Base-by-base conservation (phyloP, 2,329 filamentous ascomycete genomes). In the Beauveria rudraprayagi region DNA sequence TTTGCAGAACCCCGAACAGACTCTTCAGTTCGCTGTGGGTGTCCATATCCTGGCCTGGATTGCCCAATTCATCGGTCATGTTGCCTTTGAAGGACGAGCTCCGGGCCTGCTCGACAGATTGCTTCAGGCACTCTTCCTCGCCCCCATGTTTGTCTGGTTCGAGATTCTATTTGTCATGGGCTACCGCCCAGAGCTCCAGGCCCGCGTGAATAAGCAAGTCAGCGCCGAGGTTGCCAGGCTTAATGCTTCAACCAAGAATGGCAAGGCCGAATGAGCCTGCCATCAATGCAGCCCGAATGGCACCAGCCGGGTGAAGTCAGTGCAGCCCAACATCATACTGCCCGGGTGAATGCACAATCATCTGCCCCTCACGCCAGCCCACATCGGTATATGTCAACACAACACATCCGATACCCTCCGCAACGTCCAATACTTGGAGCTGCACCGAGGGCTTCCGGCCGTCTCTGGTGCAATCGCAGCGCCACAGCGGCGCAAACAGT, bases 101-200 rank as follows among this genome's bases (percentile, higher is more conserved):
- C 94, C 93, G 8, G 93, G 92, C 5, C 77, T 97, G 65, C 78
- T 97, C 53, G 92, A 97, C 76, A 97, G 97, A 70, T 76, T 97
- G 47, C 81, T 95, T 53, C 94, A 97, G 76, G 92, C 94, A 30
- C 75, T 97, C 65, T 93, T 97, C 70, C 81, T 97, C 26, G 94
- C 94, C 0, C 94, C 94, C 9, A 88, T 99, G 70, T 99, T 97
- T 68, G 93, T 97, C 62, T 99, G 94, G 90, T 88, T 99, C 68
- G 92, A 97, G 77, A 77, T 95, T 26, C 81, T 99, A 28, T 99
- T 99, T 79, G 86, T 82, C 69, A 83, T 95, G 56, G 94, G 94
- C 54, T 99, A 97, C 75, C 85, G 94, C 63, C 90, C 88, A 1
- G 92, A 96, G 73, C 79, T 99, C 67, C 91, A 93, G 77, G 82